Evolutionary conservation across 768 basidiomycete genomes (phyloP).

Genomic region (Calvatia gigantea): DNA sequence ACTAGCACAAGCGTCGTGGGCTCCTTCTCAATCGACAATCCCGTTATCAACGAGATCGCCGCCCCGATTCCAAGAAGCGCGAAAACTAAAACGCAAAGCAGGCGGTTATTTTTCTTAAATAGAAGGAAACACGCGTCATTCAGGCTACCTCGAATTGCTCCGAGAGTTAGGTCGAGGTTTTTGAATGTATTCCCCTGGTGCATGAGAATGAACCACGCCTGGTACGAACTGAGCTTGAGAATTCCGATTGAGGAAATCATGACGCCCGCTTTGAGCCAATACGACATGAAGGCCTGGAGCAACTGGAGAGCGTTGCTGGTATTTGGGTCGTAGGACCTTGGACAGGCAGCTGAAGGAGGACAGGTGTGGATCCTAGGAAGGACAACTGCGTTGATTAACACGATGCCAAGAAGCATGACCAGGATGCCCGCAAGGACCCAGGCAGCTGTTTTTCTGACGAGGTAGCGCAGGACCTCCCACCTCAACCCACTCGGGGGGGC

Average conservation of each 20-base stretch:
- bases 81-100: constrained; percentile 13
- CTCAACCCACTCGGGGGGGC: background rate
- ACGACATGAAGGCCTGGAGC: constrained; percentile 16
- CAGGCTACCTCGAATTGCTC: constrained; percentile 15
- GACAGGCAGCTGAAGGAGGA: constrained; percentile 8
- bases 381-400: constrained; percentile 3
- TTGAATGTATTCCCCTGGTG: constrained; percentile 16
- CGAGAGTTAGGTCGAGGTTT: constrained; percentile 15
- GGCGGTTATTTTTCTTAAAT: constrained; percentile 10
- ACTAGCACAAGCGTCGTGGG: background rate
- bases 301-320: constrained; percentile 11
- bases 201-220: constrained; percentile 18
- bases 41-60: constrained; percentile 10
- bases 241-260: constrained; percentile 12
- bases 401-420: constrained; percentile 15
- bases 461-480: background rate
- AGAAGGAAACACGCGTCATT: constrained; percentile 11
- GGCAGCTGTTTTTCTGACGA: background rate
- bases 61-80: constrained; percentile 9
- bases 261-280: constrained; percentile 16
- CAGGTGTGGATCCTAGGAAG: constrained; percentile 14
- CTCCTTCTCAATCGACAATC: constrained; percentile 14
- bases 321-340: constrained; percentile 13
- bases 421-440: constrained; percentile 13
- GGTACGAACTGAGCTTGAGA: constrained; percentile 14